Evolutionary conservation across 208 protist species (phyloP).

Genomic region (Chromosphaera perkinsii): DNA sequence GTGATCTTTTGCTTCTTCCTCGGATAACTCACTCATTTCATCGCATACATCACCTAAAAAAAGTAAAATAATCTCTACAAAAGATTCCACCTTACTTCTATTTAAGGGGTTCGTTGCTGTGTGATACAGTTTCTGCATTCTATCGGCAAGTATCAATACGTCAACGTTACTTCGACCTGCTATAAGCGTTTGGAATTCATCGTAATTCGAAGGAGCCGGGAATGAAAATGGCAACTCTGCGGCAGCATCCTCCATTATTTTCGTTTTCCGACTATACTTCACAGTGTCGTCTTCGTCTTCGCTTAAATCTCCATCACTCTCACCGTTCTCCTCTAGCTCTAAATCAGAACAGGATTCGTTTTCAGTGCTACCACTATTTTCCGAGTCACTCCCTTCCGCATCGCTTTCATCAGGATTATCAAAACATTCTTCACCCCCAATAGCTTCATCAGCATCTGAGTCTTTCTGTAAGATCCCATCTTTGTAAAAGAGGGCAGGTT

Average conservation of each 20-base stretch:
- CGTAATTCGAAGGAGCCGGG: neutral
- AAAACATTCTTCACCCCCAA: neutral
- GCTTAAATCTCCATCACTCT: neutral
- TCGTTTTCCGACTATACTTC: neutral
- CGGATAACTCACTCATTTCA: too few species aligned
- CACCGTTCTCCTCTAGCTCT: constrained; percentile 1
- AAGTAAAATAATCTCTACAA: neutral
- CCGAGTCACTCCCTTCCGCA: neutral
- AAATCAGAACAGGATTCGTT: constrained; percentile 7
- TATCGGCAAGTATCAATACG: neutral
- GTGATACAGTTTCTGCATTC: neutral
- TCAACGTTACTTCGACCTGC: neutral
- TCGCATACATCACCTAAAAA: too few species aligned
- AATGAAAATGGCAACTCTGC: constrained; percentile 1
- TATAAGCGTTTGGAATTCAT: neutral
- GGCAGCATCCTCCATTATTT: neutral
- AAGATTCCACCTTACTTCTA: neutral
- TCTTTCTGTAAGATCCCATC: too few species aligned
- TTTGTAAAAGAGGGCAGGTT: too few species aligned
- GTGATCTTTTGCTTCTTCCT: too few species aligned
- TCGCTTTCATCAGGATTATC: neutral
- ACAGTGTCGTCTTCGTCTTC: neutral
- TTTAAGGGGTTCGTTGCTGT: neutral
- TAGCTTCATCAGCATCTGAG: too few species aligned
- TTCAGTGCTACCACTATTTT: constrained; percentile 1